A percentile compares a stretch with the other conserved stretches of the same genome.
Evolutionary conservation across 129 eudicot genomes (phyloP).

Genomic region (Silybum marianum): DNA sequence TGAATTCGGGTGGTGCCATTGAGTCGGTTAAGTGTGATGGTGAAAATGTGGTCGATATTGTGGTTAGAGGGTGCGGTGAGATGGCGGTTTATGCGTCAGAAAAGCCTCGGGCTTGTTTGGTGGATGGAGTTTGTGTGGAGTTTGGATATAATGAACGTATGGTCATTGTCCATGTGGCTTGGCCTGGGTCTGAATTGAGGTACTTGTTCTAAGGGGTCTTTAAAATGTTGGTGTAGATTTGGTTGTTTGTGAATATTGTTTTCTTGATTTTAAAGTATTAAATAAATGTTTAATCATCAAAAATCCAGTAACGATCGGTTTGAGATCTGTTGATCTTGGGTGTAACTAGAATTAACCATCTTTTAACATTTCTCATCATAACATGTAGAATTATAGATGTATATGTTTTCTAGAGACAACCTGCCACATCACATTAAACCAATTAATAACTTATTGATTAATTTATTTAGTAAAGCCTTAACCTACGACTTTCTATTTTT

Average conservation of each 20-base stretch:
- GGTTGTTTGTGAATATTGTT: background rate
- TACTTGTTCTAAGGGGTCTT: constrained; percentile 35
- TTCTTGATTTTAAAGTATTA: background rate
- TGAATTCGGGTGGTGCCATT: constrained; percentile 84
- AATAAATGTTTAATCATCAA: background rate
- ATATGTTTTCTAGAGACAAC: too few relatives aligned
- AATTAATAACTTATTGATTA: too few relatives aligned
- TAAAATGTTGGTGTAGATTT: background rate
- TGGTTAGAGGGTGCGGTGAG: constrained; percentile 43
- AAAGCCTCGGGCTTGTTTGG: constrained; percentile 42
- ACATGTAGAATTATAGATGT: too few relatives aligned
- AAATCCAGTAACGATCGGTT: too few relatives aligned
- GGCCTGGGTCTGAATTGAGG: constrained; percentile 41
- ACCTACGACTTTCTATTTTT: too few relatives aligned
- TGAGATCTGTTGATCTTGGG: too few relatives aligned
- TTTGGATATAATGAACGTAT: constrained; percentile 52
- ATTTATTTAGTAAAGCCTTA: too few relatives aligned
- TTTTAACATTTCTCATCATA: too few relatives aligned
- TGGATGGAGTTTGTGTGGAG: constrained; percentile 40
- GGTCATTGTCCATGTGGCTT: constrained; percentile 58
- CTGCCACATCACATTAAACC: too few relatives aligned
- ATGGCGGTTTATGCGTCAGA: constrained; percentile 52
- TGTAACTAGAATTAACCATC: too few relatives aligned
- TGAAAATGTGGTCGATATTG: constrained; percentile 28
- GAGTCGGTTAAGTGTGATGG: constrained; percentile 34